Percentiles rank a stretch among this genome's conserved stretches.
Conservation (phyloP, 495 filamentous ascomycete genomes). For the Elasticomyces elasticus region DNA sequence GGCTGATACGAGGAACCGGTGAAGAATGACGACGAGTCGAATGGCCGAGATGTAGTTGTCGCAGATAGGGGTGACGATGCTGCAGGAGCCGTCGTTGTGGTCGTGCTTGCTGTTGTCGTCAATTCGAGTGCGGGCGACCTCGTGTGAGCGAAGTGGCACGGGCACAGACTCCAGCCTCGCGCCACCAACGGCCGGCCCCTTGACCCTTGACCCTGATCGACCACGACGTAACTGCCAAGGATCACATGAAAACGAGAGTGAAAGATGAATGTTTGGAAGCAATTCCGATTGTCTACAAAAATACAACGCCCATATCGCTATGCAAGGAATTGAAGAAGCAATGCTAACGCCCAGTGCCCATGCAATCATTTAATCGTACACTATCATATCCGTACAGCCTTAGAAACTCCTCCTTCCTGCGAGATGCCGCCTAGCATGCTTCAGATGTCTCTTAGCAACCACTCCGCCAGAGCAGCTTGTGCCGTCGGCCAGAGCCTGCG, state of each 20-base stretch:
- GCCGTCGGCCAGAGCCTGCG: slow-evolving; percentile 27
- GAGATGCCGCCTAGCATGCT: slow-evolving; percentile 6
- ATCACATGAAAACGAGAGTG: background rate
- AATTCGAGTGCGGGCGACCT: background rate
- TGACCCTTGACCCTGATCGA: no score
- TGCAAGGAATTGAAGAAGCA: background rate
- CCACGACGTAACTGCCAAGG: no score
- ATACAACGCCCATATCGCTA: background rate
- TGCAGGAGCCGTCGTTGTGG: background rate
- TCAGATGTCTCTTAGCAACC: slow-evolving; percentile 15
- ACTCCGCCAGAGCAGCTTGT: slow-evolving; percentile 26
- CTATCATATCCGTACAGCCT: background rate
- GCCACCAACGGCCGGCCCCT: slow-evolving; percentile 1
- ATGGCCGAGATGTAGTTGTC: background rate
- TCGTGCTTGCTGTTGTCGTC: background rate
- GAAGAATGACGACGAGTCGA: background rate
- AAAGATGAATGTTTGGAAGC: background rate
- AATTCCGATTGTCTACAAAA: no score
- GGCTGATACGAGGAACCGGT: background rate
- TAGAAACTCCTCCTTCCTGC: slow-evolving; percentile 3
- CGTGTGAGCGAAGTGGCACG: background rate
- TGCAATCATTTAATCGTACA: background rate
- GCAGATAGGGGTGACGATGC: background rate
- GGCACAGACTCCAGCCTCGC: background rate
- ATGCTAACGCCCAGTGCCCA: background rate